These are phyloP conservation scores for Hanseniaspora uvarum DNA, from an alignment of 1,139 yeast species.

Conservation along the genomic window DNA sequence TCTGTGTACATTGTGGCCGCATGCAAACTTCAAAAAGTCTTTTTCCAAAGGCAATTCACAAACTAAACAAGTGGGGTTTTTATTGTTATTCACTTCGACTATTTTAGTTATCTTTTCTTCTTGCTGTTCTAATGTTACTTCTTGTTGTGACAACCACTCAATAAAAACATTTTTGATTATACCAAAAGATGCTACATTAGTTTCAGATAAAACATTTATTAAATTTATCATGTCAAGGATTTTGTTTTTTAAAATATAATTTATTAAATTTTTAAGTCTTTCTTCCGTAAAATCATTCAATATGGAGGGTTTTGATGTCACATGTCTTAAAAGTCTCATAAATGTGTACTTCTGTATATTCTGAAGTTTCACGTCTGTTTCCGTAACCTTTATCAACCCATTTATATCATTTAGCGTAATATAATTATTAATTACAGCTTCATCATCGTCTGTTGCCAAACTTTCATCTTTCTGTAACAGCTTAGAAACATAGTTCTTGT, in stretches of 20 bases:
- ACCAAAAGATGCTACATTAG: constrained; percentile 63
- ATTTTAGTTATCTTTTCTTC: constrained; percentile 48
- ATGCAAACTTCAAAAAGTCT: constrained; percentile 76
- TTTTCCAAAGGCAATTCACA: constrained; percentile 63
- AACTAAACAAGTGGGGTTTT: constrained; percentile 47
- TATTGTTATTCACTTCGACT: constrained; percentile 31
- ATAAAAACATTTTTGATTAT: constrained; percentile 60
- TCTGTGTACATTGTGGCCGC: constrained; percentile 81
- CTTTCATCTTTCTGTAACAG: not conserved
- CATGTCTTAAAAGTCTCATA: constrained; percentile 51
- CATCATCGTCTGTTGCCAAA: not conserved
- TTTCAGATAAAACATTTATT: constrained; percentile 54
- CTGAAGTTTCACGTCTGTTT: not conserved
- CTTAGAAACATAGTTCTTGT: not conserved
- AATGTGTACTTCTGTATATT: constrained; percentile 36
- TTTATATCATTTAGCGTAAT: not conserved
- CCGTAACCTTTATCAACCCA: not conserved
- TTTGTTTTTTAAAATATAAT: constrained; percentile 43
- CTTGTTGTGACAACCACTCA: constrained; percentile 55
- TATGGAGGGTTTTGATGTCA: constrained; percentile 48
- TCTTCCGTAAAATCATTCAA: constrained; percentile 32
- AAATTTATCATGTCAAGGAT: constrained; percentile 68
- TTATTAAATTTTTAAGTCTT: constrained; percentile 35
- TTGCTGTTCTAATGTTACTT: constrained; percentile 57
- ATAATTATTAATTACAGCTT: not conserved